Base-by-base conservation (phyloP, 345 rosid genomes). In the Acer negundo region DNA sequence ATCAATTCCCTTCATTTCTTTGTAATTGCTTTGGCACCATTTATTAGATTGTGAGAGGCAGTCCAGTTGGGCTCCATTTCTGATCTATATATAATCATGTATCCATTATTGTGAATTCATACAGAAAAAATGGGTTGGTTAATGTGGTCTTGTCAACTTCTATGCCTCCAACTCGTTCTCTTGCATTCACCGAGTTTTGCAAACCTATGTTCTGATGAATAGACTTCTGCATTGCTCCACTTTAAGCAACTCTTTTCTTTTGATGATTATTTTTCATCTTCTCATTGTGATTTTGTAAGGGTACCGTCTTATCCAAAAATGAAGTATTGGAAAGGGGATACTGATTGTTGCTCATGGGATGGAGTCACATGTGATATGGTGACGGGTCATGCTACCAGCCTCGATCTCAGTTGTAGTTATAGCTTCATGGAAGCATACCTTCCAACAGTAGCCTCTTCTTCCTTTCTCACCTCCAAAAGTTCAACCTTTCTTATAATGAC, bases 281-380 rank as follows among this genome's bases (percentile, higher is more conserved):
- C 38, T 31, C 5, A 3, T 31, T 31, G 0, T 31, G 35, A 10
- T n/a, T 8, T 0, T 26, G 1, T 49, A 9, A 8, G 16, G 0
- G 15, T 0, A 17, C 0, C 6, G 22, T 9, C 44, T 5, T 72
- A 40, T 58, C 77, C 65, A 3, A 74, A 71, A 62, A 83, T 7
- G 4, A 62, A n/a, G 2, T 78, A 74, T 0, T 81, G 79, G 84
- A 76, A 69, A 11, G 70, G 67, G 7, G 83, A 69, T 4, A 69
- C 20, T 0, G 77, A 83, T 69, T 83, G 85, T 59, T 83, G 86
- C 69, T 75, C 22, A 4, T 79, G 85, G 82, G 82, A 83, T 70
- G 85, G 85, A 0, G 78, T 83, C 16, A 75, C 70, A 0, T 84
- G 81, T 10, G 83, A 84, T 26, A 4, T 1, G 0, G n/a, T 70